These are phyloP conservation scores for Pythium monospermum DNA, from an alignment of 352 stramenopile species.

Conservation along the genomic window DNA sequence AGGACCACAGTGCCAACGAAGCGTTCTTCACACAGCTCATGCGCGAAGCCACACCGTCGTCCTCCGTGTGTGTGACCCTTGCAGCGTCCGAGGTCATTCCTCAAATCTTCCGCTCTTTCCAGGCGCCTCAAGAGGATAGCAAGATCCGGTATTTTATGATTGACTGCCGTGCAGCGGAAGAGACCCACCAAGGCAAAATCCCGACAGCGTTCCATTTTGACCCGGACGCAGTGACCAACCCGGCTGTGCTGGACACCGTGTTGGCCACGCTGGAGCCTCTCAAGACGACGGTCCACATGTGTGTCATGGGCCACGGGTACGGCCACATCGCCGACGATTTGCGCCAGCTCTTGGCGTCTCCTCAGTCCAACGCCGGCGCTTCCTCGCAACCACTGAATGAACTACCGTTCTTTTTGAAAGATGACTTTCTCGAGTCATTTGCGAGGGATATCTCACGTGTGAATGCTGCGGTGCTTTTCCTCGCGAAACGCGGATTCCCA, in stretches of 20 bases:
- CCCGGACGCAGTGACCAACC: constrained; percentile 52
- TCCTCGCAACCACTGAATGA: constrained; percentile 16
- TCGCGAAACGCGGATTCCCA: constrained; percentile 67
- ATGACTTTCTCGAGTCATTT: constrained; percentile 59
- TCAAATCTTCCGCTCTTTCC: constrained; percentile 66
- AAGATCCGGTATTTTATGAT: constrained; percentile 75
- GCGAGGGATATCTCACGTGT: constrained; percentile 62
- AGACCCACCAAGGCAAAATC: constrained; percentile 46
- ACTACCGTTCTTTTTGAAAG: constrained; percentile 39
- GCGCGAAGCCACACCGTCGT: constrained; percentile 35
- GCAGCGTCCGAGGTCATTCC: constrained; percentile 56
- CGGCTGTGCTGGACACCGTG: constrained; percentile 50
- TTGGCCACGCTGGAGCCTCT: constrained; percentile 59
- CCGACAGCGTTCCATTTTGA: constrained; percentile 78
- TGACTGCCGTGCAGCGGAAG: constrained; percentile 53
- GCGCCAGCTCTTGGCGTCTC: constrained; percentile 24
- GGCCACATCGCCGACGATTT: constrained; percentile 58
- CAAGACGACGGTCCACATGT: constrained; percentile 65
- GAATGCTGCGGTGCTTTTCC: constrained; percentile 62
- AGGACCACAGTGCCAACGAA: constrained; percentile 27
- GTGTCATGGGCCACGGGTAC: constrained; percentile 77
- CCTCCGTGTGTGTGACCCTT: constrained; percentile 54
- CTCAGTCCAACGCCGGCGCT: not conserved
- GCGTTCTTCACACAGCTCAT: constrained; percentile 60
- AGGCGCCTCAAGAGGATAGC: constrained; percentile 26